Evolutionary conservation across 495 filamentous ascomycete genomes (phyloP), one percentile per base, ranked within the genome.

Genomic region (Neurospora sp.): DNA sequence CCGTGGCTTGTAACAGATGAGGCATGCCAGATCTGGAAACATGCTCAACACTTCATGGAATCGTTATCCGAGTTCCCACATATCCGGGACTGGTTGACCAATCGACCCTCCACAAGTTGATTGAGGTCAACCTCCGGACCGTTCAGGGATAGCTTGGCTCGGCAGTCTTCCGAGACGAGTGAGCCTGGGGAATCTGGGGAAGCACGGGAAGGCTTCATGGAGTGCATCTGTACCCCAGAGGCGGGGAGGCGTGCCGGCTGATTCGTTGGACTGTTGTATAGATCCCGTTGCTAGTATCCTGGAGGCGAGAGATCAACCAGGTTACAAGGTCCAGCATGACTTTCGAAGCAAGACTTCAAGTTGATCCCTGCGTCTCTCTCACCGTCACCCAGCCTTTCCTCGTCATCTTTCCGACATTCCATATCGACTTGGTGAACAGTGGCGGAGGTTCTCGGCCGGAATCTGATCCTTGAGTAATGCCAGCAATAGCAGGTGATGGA

Each of bases 61-160:
- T 7, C 75, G 44, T 35, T n/a, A 70, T 72, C 76, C 76, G 76
- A 76, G 14, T 71, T 76, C 72, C 76, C 76, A 76, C 31, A 72
- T 62, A 62, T 62, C 54, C 54, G 12, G 12, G 23, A 62, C 54
- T 35, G 2, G 27, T 4, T 62, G 12, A 16, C 54, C 27, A 62
- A 62, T 72, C 35, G 18, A 39, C 41, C 5, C 4, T 46, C 12
- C 41, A 16, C 35, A 59, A 20, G 9, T 72, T 41, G 12, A 72
- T 71, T 46, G 70, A 31, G 40, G 16, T 20, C 40, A 37, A 46
- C 38, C 16, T 48, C 18, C 42, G 46, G 18, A 72, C 18, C 6
- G 2, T 16, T 16, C 16, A 48, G 70, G 23, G 27, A 46, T 38
- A 38, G 42, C 70, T 37, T 37, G 70, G 70, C 31, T 20, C 42